Base-by-base conservation (phyloP, 495 filamentous ascomycete species). In the Mytilinidion resinicola region DNA sequence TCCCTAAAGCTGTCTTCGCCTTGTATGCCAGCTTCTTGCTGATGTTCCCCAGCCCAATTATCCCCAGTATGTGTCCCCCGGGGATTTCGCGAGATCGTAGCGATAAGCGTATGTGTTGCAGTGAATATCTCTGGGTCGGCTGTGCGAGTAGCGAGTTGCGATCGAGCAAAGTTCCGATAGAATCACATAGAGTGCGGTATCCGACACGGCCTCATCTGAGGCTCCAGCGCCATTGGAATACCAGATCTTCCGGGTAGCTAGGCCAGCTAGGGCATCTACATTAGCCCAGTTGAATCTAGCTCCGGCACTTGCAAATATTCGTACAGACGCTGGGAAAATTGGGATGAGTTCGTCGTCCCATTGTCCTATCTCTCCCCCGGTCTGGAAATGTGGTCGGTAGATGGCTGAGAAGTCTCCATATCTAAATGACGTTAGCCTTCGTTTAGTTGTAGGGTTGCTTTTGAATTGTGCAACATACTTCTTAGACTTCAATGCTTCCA, bases 231-330 rank as follows among this genome's bases (percentile, higher is more conserved):
- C 81, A 68, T 87, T 86, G 74, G 78, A 84, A 69, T 86, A 86
- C 25, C 80, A 68, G 14, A 87, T 80, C 37, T 82, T 83, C 86
- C 63, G 20, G 52, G 59, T 12, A 38, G 59, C 30, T 61, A 76
- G 57, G 72, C 86, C 85, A 6, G 80, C 85, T 53, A 89, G 64
- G 20, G 78, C 55, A 65, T 79, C 74, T 20, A 80, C 81, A 63
- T 89, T 82, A 38, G 80, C 85, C 85, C 86, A 87, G 68, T 89
- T 84, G 61, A 81, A 87, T 0, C 84, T 85, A 12, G 85, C 82
- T 7, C 85, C 86, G 5, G 86, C 85, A 57, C 80, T 83, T 8
- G 85, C 84, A 69, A 83, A 85, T 1, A 88, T 76, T 64, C 75
- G 80, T 55, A 85, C 80, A 8, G 78, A 79, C 15, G 71, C 55